Conservation (phyloP, 2,329 filamentous ascomycete species). For the Cytospora chrysosperma region DNA sequence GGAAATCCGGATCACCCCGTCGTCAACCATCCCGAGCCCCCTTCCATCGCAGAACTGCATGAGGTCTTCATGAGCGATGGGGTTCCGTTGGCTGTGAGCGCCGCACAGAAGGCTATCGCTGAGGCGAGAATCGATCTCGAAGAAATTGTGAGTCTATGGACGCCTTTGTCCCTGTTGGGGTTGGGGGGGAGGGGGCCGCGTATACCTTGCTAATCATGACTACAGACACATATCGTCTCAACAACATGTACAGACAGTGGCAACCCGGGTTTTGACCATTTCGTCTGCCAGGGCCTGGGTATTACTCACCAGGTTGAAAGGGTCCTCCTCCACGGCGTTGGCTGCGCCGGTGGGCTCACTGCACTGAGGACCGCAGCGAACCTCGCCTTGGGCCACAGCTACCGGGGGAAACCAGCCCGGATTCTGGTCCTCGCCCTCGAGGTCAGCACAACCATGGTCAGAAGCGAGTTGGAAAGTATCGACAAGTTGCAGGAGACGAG, state of each 20-base stretch:
- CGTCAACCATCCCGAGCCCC: slow-evolving; percentile 55
- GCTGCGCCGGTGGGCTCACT: slow-evolving; percentile 64
- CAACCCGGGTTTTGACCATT: slow-evolving; percentile 68
- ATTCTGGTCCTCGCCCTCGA: slow-evolving; percentile 66
- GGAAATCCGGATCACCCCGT: slow-evolving; percentile 60
- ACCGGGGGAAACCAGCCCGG: slow-evolving; percentile 58
- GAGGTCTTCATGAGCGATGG: slow-evolving; percentile 55
- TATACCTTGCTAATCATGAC: background rate
- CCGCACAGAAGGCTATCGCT: slow-evolving; percentile 53
- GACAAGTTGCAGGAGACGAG: slow-evolving; percentile 57
- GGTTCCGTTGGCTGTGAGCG: slow-evolving; percentile 55
- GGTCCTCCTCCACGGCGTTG: slow-evolving; percentile 64
- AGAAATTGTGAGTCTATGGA: slow-evolving; percentile 42
- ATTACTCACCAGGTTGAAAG: slow-evolving; percentile 61
- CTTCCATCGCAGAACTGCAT: slow-evolving; percentile 57
- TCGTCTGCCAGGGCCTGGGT: slow-evolving; percentile 57
- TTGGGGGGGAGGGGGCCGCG: background rate
- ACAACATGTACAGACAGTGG: slow-evolving; percentile 69
- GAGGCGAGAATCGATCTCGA: slow-evolving; percentile 51
- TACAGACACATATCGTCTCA: slow-evolving; percentile 61
- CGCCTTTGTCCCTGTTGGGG: background rate
- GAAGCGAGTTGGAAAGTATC: slow-evolving; percentile 65
- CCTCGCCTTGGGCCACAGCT: slow-evolving; percentile 61
- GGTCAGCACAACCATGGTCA: slow-evolving; percentile 58
- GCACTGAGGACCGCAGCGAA: slow-evolving; percentile 64